phyloP scores from a whole-genome alignment of 805 yeast genomes.

The Starmerella lactis-condensi region DNA sequence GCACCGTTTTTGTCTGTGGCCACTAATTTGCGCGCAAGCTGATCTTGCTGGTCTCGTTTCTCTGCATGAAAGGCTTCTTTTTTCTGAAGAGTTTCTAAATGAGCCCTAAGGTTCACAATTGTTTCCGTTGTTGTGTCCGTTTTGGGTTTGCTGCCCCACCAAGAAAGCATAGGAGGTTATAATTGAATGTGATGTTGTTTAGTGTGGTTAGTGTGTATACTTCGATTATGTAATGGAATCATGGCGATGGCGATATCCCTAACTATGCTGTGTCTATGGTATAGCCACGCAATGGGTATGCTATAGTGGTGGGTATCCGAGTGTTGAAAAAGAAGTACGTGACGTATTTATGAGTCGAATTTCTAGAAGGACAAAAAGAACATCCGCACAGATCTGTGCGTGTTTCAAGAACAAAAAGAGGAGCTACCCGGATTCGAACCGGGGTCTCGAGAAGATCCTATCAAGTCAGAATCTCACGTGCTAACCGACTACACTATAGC shows the following conservation, averaged over 20 bases:
- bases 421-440: slow-evolving; percentile 18
- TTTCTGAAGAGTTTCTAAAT: slow-evolving; percentile 68
- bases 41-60: slow-evolving; percentile 68
- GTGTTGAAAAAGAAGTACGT: no score
- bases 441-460: slow-evolving; percentile 17
- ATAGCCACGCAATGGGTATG: no score
- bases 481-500: slow-evolving; percentile 18
- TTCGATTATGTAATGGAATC: background rate
- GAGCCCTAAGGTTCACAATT: slow-evolving; percentile 73
- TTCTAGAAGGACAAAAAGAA: no score
- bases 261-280: background rate
- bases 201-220: background rate
- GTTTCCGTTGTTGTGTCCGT: slow-evolving; percentile 86
- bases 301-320: no score
- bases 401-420: slow-evolving; percentile 3
- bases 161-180: slow-evolving; percentile 6
- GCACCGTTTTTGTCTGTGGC: slow-evolving; percentile 59
- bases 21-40: slow-evolving; percentile 59
- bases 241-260: background rate
- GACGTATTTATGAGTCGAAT: no score
- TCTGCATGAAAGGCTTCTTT: slow-evolving; percentile 63
- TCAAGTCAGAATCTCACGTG: slow-evolving; percentile 16
- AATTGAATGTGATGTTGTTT: background rate
- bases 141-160: slow-evolving; percentile 39
- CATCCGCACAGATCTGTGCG: background rate